A percentile compares a stretch with the other conserved stretches of the same genome.
Conservation (phyloP, 1,284 basidiomycete species). For the Takashimella koratensis region DNA sequence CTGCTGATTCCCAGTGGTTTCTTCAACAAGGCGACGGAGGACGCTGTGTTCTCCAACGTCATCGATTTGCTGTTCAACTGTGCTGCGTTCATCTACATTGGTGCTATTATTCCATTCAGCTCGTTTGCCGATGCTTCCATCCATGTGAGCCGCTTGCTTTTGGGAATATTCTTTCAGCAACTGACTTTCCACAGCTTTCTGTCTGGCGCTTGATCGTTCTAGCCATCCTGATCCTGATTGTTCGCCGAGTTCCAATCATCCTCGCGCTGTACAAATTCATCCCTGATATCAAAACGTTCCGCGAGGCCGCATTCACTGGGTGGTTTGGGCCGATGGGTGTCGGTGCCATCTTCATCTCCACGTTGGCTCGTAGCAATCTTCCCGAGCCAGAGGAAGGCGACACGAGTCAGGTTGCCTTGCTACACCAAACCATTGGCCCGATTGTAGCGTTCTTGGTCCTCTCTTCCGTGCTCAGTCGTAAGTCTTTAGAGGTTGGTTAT, state of each 20-base stretch:
- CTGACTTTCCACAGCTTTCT: constrained; percentile 57
- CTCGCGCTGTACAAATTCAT: constrained; percentile 80
- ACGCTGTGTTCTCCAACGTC: constrained; percentile 91
- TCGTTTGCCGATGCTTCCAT: constrained; percentile 66
- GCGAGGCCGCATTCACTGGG: constrained; percentile 73
- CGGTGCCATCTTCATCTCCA: constrained; percentile 85
- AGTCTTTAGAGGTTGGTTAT: constrained; percentile 28
- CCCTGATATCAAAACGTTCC: constrained; percentile 86
- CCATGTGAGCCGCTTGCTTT: constrained; percentile 44
- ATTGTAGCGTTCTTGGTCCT: constrained; percentile 90
- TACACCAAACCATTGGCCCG: constrained; percentile 75
- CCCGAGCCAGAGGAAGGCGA: constrained; percentile 55
- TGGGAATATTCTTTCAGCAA: too few species aligned
- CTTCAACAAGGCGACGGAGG: constrained; percentile 94
- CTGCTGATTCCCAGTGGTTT: constrained; percentile 73
- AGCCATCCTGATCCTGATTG: constrained; percentile 69
- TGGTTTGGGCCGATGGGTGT: constrained; percentile 89
- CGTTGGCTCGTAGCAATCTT: constrained; percentile 69
- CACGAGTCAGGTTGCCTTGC: constrained; percentile 60
- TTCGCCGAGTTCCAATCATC: constrained; percentile 79
- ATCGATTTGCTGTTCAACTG: constrained; percentile 84
- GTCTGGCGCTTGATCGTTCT: constrained; percentile 80
- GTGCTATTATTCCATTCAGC: constrained; percentile 89
- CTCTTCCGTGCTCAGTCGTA: constrained; percentile 75
- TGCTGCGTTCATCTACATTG: constrained; percentile 86